phyloP scores from a whole-genome alignment of 1,284 basidiomycete genomes.

The Ganoderma lucidum region DNA sequence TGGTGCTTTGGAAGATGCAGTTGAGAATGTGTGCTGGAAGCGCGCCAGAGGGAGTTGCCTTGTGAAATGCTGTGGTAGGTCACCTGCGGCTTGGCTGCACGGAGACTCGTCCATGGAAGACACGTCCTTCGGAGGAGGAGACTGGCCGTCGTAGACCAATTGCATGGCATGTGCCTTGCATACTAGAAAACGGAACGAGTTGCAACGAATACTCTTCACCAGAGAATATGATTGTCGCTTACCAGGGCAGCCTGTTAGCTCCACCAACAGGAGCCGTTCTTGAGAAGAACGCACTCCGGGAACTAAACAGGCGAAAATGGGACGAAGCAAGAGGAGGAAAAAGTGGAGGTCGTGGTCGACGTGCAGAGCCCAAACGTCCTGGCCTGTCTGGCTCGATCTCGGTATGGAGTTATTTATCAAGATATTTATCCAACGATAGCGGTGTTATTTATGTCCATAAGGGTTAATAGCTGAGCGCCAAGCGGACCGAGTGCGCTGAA shows the following conservation, averaged over 20 bases:
- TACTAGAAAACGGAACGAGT: slow-evolving; percentile 44
- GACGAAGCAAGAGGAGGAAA: background rate
- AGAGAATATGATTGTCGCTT: slow-evolving; percentile 8
- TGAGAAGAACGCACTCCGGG: slow-evolving; percentile 19
- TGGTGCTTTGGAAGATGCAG: background rate
- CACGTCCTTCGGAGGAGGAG: slow-evolving; percentile 19
- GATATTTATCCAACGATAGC: slow-evolving; percentile 2
- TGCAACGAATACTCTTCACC: background rate
- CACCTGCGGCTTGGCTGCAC: slow-evolving; percentile 14
- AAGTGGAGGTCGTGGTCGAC: background rate
- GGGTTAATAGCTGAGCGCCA: background rate
- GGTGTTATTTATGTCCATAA: background rate
- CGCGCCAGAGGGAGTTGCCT: slow-evolving; percentile 1
- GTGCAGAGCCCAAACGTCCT: slow-evolving; percentile 3
- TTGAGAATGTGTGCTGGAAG: slow-evolving; percentile 2
- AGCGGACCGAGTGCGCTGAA: background rate
- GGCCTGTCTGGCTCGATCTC: background rate
- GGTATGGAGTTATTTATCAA: background rate
- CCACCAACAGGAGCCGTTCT: slow-evolving; percentile 20
- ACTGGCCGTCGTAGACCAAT: slow-evolving; percentile 56
- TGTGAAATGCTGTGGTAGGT: slow-evolving; percentile 6
- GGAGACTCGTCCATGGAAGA: slow-evolving; percentile 7
- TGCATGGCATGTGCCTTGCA: slow-evolving; percentile 72
- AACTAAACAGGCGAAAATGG: slow-evolving; percentile 9
- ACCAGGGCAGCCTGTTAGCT: slow-evolving; percentile 35